Percentiles rank a stretch among this genome's conserved stretches.
These are phyloP conservation scores for Xylaria scruposa DNA, from an alignment of 495 filamentous ascomycete species.

Conservation along the genomic window DNA sequence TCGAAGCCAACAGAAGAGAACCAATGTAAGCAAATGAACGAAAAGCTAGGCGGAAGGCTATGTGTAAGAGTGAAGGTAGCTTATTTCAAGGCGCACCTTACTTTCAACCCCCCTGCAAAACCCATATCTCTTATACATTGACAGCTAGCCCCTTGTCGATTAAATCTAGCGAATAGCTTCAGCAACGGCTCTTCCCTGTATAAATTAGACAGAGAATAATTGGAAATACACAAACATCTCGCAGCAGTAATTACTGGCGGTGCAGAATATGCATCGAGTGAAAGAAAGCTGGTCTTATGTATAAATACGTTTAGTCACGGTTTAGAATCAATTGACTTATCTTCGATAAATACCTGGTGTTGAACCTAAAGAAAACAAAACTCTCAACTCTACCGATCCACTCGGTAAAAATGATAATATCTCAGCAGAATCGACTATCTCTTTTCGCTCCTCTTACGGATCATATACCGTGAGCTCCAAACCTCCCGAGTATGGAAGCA, in stretches of 20 bases:
- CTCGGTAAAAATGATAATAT: neutral
- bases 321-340: neutral
- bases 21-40: too few relatives aligned
- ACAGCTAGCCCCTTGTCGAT: too few relatives aligned
- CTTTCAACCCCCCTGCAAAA: too few relatives aligned
- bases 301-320: neutral
- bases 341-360: neutral
- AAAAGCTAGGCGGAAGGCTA: too few relatives aligned
- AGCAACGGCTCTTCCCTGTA: neutral
- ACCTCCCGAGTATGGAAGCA: slow-evolving; percentile 42
- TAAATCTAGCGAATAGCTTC: too few relatives aligned
- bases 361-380: neutral
- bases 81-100: too few relatives aligned
- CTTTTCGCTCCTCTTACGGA: neutral
- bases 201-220: neutral
- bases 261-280: neutral
- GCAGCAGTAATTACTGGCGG: neutral
- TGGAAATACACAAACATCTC: neutral
- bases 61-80: too few relatives aligned
- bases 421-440: neutral
- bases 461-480: slow-evolving; percentile 43
- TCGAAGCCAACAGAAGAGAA: too few relatives aligned
- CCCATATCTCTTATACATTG: too few relatives aligned
- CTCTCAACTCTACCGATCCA: neutral
- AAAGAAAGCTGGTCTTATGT: neutral